Evolutionary conservation across 257 asterid genomes (phyloP).

Genomic region (Penstemon eatonii): DNA sequence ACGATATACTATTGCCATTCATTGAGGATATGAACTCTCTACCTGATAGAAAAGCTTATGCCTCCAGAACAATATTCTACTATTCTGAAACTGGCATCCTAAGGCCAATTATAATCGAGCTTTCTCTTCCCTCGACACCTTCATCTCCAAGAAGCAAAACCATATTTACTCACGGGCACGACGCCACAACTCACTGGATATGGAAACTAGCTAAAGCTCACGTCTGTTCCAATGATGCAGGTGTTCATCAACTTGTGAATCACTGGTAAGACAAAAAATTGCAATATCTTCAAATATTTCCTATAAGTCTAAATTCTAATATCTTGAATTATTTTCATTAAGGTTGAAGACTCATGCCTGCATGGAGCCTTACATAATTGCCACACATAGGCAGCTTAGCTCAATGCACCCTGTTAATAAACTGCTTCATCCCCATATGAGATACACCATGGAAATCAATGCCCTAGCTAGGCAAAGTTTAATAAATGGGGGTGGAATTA

Average conservation of each 20-base stretch:
- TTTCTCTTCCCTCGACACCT: constrained; percentile 75
- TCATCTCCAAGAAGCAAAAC: constrained; percentile 58
- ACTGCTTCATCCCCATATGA: constrained; percentile 85
- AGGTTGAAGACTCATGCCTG: constrained; percentile 96
- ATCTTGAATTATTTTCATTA: constrained; percentile 23
- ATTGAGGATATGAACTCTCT: constrained; percentile 73
- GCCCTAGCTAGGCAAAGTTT: constrained; percentile 87
- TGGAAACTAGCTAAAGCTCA: constrained; percentile 94
- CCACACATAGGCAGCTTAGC: constrained; percentile 88
- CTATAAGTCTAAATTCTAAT: neutral
- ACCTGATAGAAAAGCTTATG: constrained; percentile 87
- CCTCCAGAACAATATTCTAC: constrained; percentile 73
- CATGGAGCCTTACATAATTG: constrained; percentile 81
- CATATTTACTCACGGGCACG: constrained; percentile 62
- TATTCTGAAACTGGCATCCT: constrained; percentile 45
- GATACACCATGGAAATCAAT: constrained; percentile 88
- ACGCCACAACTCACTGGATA: constrained; percentile 71
- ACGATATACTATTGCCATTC: constrained; percentile 75
- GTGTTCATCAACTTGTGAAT: constrained; percentile 83
- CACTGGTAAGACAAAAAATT: constrained; percentile 61
- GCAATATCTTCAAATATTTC: neutral
- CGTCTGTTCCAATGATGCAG: constrained; percentile 88
- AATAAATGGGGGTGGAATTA: constrained; percentile 86
- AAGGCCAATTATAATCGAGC: constrained; percentile 66
- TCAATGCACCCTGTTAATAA: constrained; percentile 75